These are phyloP conservation scores for Pterocarpus santalinus DNA, from an alignment of 306 rosid genomes.

Conservation along the genomic window DNA sequence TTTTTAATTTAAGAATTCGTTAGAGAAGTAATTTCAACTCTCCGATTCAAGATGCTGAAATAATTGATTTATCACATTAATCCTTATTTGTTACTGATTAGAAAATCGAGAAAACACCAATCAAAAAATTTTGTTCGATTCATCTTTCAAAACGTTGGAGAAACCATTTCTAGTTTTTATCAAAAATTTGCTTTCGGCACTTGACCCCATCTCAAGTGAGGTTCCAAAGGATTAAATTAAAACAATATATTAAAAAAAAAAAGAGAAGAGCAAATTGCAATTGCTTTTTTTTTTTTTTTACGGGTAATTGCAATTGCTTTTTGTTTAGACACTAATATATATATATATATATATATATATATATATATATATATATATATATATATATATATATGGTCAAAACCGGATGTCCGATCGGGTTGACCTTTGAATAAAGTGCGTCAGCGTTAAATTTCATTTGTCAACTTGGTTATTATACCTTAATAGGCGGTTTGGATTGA, in stretches of 20 bases:
- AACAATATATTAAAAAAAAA: neutral
- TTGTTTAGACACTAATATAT: neutral
- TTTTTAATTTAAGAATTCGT: too few relatives aligned
- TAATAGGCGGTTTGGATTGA: too few relatives aligned
- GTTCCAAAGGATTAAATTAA: neutral
- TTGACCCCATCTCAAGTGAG: neutral
- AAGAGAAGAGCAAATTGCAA: too few relatives aligned
- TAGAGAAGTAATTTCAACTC: too few relatives aligned
- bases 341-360: too few relatives aligned
- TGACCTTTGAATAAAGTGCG: neutral
- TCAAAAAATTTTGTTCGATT: neutral
- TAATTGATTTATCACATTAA: too few relatives aligned
- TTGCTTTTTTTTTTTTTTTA: too few relatives aligned
- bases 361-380: too few relatives aligned
- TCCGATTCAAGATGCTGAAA: too few relatives aligned
- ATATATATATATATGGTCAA: neutral
- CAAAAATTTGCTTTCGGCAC: slow-evolving; percentile 17
- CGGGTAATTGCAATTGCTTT: neutral
- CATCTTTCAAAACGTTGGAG: neutral
- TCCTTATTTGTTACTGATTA: too few relatives aligned
- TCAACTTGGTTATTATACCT: neutral
- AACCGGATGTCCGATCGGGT: neutral
- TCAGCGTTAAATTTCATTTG: neutral
- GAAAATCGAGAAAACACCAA: neutral
- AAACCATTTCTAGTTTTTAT: neutral